Conservation (phyloP, 1,139 yeast genomes). For the Kurtzmaniella natalensis region DNA sequence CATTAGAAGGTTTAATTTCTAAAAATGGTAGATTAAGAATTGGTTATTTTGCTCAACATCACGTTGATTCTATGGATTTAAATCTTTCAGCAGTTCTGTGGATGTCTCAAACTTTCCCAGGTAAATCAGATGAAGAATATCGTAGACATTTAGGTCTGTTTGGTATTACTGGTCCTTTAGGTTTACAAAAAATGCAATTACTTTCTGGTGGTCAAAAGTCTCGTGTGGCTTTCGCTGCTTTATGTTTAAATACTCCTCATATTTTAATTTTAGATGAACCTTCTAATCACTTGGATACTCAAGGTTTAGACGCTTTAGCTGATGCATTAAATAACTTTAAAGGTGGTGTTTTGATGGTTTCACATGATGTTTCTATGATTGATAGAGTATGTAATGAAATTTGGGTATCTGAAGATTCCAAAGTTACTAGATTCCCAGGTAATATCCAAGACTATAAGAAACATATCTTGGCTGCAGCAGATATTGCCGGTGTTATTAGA, state of each 20-base stretch:
- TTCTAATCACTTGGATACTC: slow-evolving; percentile 96
- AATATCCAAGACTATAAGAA: slow-evolving; percentile 84
- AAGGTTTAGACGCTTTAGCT: slow-evolving; percentile 92
- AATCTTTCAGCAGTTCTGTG: slow-evolving; percentile 85
- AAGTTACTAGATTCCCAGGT: slow-evolving; percentile 79
- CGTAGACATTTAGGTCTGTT: slow-evolving; percentile 95
- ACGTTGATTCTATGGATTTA: slow-evolving; percentile 96
- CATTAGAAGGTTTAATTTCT: slow-evolving; percentile 70
- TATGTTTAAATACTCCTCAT: slow-evolving; percentile 90
- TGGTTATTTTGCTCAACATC: slow-evolving; percentile 99
- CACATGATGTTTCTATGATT: slow-evolving; percentile 93
- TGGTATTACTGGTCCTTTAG: slow-evolving; percentile 93
- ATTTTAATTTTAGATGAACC: slow-evolving; percentile 94
- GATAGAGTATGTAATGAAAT: slow-evolving; percentile 85
- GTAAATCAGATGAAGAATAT: slow-evolving; percentile 93
- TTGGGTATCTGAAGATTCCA: slow-evolving; percentile 89
- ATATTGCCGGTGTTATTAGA: slow-evolving; percentile 82
- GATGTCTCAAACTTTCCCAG: slow-evolving; percentile 89
- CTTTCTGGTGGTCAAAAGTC: slow-evolving; percentile 98
- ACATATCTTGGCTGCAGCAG: slow-evolving; percentile 75
- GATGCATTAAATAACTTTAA: slow-evolving; percentile 82
- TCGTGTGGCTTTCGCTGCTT: slow-evolving; percentile 95
- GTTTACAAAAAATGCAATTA: slow-evolving; percentile 84
- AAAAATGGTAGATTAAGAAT: slow-evolving; percentile 84
- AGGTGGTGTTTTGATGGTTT: slow-evolving; percentile 96